phyloP scores from a whole-genome alignment of 2,329 filamentous ascomycete genomes.

The Xylariales sp. region DNA sequence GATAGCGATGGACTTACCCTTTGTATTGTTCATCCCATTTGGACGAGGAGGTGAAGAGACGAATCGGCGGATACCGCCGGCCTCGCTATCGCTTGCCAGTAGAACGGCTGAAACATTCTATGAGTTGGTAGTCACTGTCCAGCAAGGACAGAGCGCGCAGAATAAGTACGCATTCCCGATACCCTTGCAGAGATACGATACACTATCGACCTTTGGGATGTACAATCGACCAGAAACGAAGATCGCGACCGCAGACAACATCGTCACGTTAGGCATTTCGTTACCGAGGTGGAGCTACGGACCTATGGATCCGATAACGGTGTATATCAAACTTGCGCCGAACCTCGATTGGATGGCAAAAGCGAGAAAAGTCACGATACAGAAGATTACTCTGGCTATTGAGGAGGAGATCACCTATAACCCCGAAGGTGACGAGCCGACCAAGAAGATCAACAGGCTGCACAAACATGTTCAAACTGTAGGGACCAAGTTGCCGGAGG shows the following conservation, averaged over 20 bases:
- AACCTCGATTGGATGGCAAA: constrained; percentile 90
- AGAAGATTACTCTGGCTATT: constrained; percentile 88
- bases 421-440: constrained; percentile 91
- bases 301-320: constrained; percentile 87
- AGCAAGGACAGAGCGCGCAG: constrained; percentile 82
- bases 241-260: constrained; percentile 79
- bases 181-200: constrained; percentile 90
- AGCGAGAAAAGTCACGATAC: constrained; percentile 85
- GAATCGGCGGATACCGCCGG: constrained; percentile 84
- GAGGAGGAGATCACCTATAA: constrained; percentile 99
- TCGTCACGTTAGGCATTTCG: constrained; percentile 87
- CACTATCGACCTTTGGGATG: constrained; percentile 97
- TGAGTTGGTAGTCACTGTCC: constrained; percentile 91
- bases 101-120: constrained; percentile 96
- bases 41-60: constrained; percentile 87
- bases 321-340: constrained; percentile 90
- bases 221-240: constrained; percentile 94
- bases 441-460: constrained; percentile 81
- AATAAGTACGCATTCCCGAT: constrained; percentile 90
- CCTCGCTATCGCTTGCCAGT: constrained; percentile 83
- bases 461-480: constrained; percentile 79
- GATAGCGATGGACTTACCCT: constrained; percentile 93
- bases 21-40: constrained; percentile 95
- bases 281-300: constrained; percentile 96
- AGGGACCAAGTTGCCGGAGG: constrained; percentile 79